Evolutionary conservation across 129 eudicot genomes (phyloP), one percentile per base, ranked within the genome.

Genomic region (Tagetes erecta): DNA sequence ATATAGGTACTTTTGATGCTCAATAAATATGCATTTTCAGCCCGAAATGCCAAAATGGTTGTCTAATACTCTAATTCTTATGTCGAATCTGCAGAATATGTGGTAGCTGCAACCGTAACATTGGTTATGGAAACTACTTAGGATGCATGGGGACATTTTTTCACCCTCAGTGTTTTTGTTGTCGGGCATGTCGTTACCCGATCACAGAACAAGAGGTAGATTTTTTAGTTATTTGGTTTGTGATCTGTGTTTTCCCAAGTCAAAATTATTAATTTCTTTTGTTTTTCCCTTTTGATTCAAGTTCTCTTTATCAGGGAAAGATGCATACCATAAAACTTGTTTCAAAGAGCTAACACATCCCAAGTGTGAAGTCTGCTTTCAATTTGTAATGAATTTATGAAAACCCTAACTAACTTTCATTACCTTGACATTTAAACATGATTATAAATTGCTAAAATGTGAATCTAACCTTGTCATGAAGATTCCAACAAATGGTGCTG

Each of bases 261-360:
- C 27, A 20, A 20, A 20, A 84, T 79, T 79, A 84, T 81, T 68
- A 44, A 49, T 78, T 81, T 74, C 5, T 70, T 68, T 20, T 56
- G 87, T 83, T 70, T 68, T 56, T 89, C 81, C 79, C 76, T 84
- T 82, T 80, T 80, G 86, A 78, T 86, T 86, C 82, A 87, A 93
- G 98, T 93, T 93, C 85, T 93, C 98, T 75, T 83, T 93, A 84
- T 93, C 98, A 85, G 95, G 97, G 84, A 90, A 63, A 71, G 90
- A 93, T 84, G 86, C 96, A 70, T 94, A 88, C 82, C 99, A 94
- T 27, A 94, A 88, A 74, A 69, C 96, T 66, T 94, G 99, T 80
- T 94, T 91, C 86, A 94, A 91, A 74, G 97, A 94, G 88, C 67
- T 88, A 37, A 86, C 91, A 55, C 94, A 94, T 84, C 99, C 99